Evolutionary conservation across 1,139 yeast genomes (phyloP).

Genomic region (Kodamaea alishanica): DNA sequence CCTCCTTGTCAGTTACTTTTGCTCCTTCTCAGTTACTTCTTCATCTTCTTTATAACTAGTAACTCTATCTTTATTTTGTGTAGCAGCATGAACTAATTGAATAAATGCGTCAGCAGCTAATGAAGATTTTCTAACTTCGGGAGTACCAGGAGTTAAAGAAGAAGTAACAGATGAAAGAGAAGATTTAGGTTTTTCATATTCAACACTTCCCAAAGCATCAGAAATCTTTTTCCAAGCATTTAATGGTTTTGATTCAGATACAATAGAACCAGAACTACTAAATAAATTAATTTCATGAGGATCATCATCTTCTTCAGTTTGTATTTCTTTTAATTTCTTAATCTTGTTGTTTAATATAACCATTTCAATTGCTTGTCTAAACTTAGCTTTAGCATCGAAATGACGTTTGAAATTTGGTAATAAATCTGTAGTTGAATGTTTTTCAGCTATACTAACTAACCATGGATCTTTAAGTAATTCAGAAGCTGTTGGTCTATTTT

Average conservation of each 20-base stretch:
- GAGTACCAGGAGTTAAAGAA: background rate
- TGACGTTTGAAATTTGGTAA: slow-evolving; percentile 65
- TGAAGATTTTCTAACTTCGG: slow-evolving; percentile 13
- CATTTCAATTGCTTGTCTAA: slow-evolving; percentile 81
- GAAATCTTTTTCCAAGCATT: slow-evolving; percentile 24
- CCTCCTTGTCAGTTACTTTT: no score
- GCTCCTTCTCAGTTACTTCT: no score
- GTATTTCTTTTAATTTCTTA: slow-evolving; percentile 55
- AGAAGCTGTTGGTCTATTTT: slow-evolving; percentile 60
- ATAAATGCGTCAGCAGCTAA: slow-evolving; percentile 52
- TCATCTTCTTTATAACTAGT: slow-evolving; percentile 28
- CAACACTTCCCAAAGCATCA: slow-evolving; percentile 18
- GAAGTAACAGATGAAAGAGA: background rate
- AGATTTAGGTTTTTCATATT: slow-evolving; percentile 8
- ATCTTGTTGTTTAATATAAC: slow-evolving; percentile 74
- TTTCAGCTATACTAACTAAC: slow-evolving; percentile 51
- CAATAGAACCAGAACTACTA: slow-evolving; percentile 19
- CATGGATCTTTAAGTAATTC: slow-evolving; percentile 67
- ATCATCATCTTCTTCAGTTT: slow-evolving; percentile 53
- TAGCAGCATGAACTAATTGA: slow-evolving; percentile 71
- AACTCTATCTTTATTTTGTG: slow-evolving; percentile 62
- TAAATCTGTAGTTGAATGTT: slow-evolving; percentile 56
- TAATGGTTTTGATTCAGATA: slow-evolving; percentile 4
- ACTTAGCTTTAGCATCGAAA: slow-evolving; percentile 80
- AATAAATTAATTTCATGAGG: slow-evolving; percentile 46